A percentile compares a stretch with the other conserved stretches of the same genome.
phyloP scores from a whole-genome alignment of 2,329 filamentous ascomycete genomes.

The Hymenoscyphus albidus region DNA sequence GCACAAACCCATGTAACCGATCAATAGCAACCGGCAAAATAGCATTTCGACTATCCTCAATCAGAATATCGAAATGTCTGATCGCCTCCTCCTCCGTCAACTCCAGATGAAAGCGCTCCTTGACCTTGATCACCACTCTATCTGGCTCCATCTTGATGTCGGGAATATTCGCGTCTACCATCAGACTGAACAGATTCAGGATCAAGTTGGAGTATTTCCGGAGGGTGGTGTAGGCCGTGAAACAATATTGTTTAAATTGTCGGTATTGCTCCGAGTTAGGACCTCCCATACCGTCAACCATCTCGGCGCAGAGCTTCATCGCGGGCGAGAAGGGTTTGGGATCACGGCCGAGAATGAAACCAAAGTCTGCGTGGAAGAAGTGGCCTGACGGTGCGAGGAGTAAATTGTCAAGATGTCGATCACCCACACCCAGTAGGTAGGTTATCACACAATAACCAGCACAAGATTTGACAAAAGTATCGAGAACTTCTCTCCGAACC shows the following conservation, averaged over 20 bases:
- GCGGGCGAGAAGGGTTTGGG: constrained; percentile 95
- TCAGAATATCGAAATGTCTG: constrained; percentile 79
- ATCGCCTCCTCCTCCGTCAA: constrained; percentile 90
- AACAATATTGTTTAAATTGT: constrained; percentile 92
- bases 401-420: constrained; percentile 92
- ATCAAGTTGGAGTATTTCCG: constrained; percentile 88
- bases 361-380: constrained; percentile 98
- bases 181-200: constrained; percentile 90
- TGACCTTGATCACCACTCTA: constrained; percentile 90
- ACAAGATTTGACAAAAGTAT: constrained; percentile 93
- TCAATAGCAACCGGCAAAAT: constrained; percentile 94
- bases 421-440: constrained; percentile 92
- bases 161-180: constrained; percentile 96
- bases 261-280: constrained; percentile 74
- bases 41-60: constrained; percentile 85
- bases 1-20: constrained; percentile 87
- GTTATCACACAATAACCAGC: constrained; percentile 98
- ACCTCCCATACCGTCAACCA: constrained; percentile 98
- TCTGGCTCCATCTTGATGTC: constrained; percentile 91
- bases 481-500: constrained; percentile 86
- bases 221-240: constrained; percentile 87
- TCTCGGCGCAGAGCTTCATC: constrained; percentile 96
- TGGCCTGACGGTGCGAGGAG: constrained; percentile 84
- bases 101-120: constrained; percentile 90
- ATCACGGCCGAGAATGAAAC: constrained; percentile 94